phyloP scores from a whole-genome alignment of 163 green algal genomes.

The Chlorella variabilis region DNA sequence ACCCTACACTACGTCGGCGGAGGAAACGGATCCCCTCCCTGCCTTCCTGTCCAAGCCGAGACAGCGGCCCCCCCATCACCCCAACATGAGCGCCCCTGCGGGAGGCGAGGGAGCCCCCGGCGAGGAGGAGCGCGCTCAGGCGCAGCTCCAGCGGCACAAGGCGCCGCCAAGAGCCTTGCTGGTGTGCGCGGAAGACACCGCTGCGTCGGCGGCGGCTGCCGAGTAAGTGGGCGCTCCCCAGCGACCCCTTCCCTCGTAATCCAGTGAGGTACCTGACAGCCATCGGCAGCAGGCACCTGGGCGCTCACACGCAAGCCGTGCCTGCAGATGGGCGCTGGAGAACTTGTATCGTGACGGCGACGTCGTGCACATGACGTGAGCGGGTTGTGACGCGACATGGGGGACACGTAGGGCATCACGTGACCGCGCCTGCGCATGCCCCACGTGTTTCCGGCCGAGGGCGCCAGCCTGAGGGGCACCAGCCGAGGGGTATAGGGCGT shows the following conservation, averaged over 20 bases:
- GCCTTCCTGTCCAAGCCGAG: background rate
- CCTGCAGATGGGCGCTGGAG: conserved; percentile 33
- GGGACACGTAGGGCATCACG: too few species aligned
- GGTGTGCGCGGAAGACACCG: background rate
- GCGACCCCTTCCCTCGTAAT: background rate
- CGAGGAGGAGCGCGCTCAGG: background rate
- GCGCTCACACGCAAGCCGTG: too few species aligned
- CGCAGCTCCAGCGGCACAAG: background rate
- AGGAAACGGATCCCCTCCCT: too few species aligned
- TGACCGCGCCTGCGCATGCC: background rate
- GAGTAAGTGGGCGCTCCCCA: background rate
- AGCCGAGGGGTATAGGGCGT: too few species aligned
- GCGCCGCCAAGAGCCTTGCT: background rate
- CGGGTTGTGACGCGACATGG: background rate
- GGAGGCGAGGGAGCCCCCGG: background rate
- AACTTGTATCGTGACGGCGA: conserved; percentile 47
- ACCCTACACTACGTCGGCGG: too few species aligned
- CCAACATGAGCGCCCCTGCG: background rate
- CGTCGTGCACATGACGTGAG: conserved; percentile 41
- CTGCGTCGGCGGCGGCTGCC: background rate
- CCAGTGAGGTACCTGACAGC: background rate
- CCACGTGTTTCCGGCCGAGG: too few species aligned
- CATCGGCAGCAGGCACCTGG: too few species aligned
- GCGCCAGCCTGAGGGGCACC: too few species aligned
- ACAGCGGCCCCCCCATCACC: background rate